Conservation (phyloP, 768 basidiomycete genomes). For the Leccinum fibrillosum region DNA sequence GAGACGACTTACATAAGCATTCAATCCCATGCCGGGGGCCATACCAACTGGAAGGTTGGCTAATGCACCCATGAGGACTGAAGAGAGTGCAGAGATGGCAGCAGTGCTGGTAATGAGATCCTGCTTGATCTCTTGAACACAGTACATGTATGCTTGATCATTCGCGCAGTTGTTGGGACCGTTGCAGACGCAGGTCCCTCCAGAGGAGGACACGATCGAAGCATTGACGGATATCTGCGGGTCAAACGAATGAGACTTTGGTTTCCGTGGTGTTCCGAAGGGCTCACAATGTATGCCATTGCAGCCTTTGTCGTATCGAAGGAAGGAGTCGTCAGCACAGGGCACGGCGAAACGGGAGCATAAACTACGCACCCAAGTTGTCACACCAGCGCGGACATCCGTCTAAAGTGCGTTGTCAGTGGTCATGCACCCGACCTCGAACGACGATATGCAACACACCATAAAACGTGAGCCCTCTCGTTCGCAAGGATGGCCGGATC, state of each 20-base stretch:
- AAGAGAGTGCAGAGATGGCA: slow-evolving; percentile 69
- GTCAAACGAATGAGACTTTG: neutral
- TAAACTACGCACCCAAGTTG: slow-evolving; percentile 68
- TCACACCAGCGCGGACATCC: slow-evolving; percentile 74
- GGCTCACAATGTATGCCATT: slow-evolving; percentile 78
- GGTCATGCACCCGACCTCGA: neutral
- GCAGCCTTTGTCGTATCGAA: slow-evolving; percentile 46
- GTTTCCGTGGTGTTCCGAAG: neutral
- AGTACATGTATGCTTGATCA: slow-evolving; percentile 53
- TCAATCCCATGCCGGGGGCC: slow-evolving; percentile 82
- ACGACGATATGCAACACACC: slow-evolving; percentile 29
- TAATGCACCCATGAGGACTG: slow-evolving; percentile 77
- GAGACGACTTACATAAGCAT: slow-evolving; percentile 61
- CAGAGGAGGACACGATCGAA: slow-evolving; percentile 68
- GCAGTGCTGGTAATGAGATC: slow-evolving; percentile 86
- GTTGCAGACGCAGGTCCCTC: slow-evolving; percentile 79
- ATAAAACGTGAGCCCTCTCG: slow-evolving; percentile 63
- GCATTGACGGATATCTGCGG: slow-evolving; percentile 82
- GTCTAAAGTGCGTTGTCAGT: slow-evolving; percentile 42
- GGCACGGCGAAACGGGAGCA: neutral
- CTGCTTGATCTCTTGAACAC: slow-evolving; percentile 58
- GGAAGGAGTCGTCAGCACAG: slow-evolving; percentile 1
- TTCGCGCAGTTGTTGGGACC: slow-evolving; percentile 48
- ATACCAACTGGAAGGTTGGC: slow-evolving; percentile 90
- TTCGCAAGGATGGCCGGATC: slow-evolving; percentile 61